Conservation (phyloP, 2,329 filamentous ascomycete species). For the Fusarium tjaetaba region DNA sequence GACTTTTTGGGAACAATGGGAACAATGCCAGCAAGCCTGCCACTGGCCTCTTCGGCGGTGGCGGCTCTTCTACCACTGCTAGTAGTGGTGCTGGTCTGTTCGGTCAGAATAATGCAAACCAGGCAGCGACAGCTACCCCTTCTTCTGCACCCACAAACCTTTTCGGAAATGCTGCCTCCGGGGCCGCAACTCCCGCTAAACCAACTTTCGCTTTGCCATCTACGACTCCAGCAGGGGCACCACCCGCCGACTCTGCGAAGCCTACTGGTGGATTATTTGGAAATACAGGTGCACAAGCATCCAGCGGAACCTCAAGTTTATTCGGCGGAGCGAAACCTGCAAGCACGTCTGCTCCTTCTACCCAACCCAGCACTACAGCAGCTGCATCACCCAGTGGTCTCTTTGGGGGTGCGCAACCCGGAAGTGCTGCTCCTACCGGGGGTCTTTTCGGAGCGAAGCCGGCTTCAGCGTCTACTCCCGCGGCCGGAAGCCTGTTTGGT, state of each 20-base stretch:
- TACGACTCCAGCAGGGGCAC: slow-evolving; percentile 66
- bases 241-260: slow-evolving; percentile 53
- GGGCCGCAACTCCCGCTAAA: slow-evolving; percentile 55
- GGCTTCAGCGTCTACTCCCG: slow-evolving; percentile 39
- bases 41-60: slow-evolving; percentile 44
- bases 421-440: slow-evolving; percentile 43
- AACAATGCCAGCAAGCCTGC: slow-evolving; percentile 34
- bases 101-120: slow-evolving; percentile 42
- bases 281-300: slow-evolving; percentile 32
- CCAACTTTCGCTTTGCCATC: slow-evolving; percentile 59
- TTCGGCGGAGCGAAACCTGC: slow-evolving; percentile 46
- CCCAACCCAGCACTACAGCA: slow-evolving; percentile 32
- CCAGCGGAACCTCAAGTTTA: slow-evolving; percentile 39
- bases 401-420: slow-evolving; percentile 49
- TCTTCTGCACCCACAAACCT: slow-evolving; percentile 44
- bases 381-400: slow-evolving; percentile 40
- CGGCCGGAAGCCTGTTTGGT: slow-evolving; percentile 38
- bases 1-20: slow-evolving; percentile 47
- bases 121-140: slow-evolving; percentile 35
- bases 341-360: slow-evolving; percentile 29
- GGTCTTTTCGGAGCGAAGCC: slow-evolving; percentile 50
- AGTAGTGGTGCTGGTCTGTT: slow-evolving; percentile 34
- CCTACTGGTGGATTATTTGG: slow-evolving; percentile 41
- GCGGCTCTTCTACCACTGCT: slow-evolving; percentile 39
- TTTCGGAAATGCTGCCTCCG: slow-evolving; percentile 44